A percentile compares a stretch with the other conserved stretches of the same genome.
These are phyloP conservation scores for Teunomyces stri DNA, from an alignment of 805 yeast species.

Conservation along the genomic window DNA sequence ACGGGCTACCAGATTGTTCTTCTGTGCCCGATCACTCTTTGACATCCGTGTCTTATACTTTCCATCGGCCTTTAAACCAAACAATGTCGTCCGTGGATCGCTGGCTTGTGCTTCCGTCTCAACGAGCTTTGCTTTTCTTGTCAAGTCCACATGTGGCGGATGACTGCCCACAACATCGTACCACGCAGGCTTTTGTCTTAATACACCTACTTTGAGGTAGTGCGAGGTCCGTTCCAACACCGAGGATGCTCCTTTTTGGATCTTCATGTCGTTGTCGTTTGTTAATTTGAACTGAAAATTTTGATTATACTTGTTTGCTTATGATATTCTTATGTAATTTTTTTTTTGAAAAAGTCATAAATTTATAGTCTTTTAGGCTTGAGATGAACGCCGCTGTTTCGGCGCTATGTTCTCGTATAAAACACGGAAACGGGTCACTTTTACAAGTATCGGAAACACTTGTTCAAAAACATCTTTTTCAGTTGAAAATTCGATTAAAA, in stretches of 20 bases:
- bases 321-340: neutral
- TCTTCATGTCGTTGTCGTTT: constrained; percentile 45
- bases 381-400: neutral
- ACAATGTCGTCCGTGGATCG: constrained; percentile 27
- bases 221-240: constrained; percentile 81
- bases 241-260: constrained; percentile 64
- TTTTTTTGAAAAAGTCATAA: too few species aligned
- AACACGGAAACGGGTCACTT: neutral
- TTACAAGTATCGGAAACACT: neutral
- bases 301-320: too few species aligned
- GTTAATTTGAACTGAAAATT: neutral
- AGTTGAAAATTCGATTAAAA: neutral
- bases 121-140: constrained; percentile 41
- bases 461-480: neutral
- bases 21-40: constrained; percentile 32
- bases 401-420: neutral
- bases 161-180: constrained; percentile 75
- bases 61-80: constrained; percentile 15
- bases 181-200: constrained; percentile 81
- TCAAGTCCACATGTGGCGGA: constrained; percentile 73
- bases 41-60: constrained; percentile 48
- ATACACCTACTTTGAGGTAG: constrained; percentile 66
- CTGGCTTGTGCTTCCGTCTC: constrained; percentile 20
- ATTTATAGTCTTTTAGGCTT: too few species aligned
- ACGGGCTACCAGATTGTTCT: constrained; percentile 41